phyloP scores from a whole-genome alignment of 139 green algal species.

The Micractinium sp. region DNA sequence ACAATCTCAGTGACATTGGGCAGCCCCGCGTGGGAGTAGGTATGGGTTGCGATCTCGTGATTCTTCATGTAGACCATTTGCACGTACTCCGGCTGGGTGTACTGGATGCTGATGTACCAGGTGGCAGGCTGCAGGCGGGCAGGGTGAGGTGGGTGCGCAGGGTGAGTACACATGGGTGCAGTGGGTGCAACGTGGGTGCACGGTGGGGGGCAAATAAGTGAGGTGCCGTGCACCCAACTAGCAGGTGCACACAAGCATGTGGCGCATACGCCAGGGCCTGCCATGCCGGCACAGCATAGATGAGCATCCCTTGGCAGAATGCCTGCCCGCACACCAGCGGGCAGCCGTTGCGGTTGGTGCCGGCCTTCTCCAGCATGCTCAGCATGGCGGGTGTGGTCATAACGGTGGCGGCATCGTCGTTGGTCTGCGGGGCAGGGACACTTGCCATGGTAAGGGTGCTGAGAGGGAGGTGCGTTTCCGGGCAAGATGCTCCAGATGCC shows the following conservation, averaged over 20 bases:
- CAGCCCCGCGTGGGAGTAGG: not conserved
- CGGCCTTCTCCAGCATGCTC: not conserved
- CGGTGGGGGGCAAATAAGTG: not conserved
- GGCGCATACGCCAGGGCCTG: too few species aligned
- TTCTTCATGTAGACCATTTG: constrained; percentile 4
- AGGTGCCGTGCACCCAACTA: not conserved
- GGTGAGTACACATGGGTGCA: not conserved
- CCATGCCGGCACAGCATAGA: too few species aligned
- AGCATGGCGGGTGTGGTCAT: constrained; percentile 8
- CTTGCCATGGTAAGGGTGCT: not conserved
- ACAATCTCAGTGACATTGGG: constrained; percentile 18
- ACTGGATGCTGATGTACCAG: constrained; percentile 10
- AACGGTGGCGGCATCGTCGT: not conserved
- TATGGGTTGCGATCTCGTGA: constrained; percentile 28
- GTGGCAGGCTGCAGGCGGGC: not conserved
- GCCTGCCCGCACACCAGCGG: not conserved
- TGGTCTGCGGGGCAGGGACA: not conserved
- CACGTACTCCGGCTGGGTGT: constrained; percentile 3
- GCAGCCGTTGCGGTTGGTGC: constrained; percentile 4
- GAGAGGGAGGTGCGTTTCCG: too few species aligned
- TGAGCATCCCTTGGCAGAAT: not conserved
- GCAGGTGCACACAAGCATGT: not conserved
- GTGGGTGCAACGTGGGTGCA: not conserved
- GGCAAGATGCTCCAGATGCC: too few species aligned
- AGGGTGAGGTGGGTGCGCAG: not conserved